Percentiles rank a stretch among this genome's conserved stretches.
phyloP scores from a whole-genome alignment of 495 filamentous ascomycete species.

The Entonaema liquescens region DNA sequence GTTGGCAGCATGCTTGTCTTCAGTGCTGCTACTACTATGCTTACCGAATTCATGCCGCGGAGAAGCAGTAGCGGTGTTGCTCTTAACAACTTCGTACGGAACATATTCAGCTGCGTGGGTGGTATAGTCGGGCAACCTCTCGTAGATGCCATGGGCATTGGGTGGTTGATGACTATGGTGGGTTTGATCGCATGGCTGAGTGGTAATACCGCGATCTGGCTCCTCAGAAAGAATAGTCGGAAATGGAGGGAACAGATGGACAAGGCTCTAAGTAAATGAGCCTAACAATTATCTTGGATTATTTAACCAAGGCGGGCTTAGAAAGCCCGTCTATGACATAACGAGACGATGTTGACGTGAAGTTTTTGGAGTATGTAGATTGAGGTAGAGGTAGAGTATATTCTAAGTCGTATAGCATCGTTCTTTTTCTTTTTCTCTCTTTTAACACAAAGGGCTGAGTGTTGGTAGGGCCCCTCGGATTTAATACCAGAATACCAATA shows the following conservation, averaged over 20 bases:
- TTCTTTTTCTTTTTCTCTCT: not conserved
- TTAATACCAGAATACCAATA: not conserved
- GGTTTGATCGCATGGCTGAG: conserved; percentile 68
- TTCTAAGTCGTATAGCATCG: not conserved
- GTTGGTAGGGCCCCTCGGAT: not conserved
- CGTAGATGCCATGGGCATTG: conserved; percentile 83
- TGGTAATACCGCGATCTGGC: conserved; percentile 65
- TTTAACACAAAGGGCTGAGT: too few relatives aligned
- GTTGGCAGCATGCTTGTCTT: conserved; percentile 91
- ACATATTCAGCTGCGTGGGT: conserved; percentile 84
- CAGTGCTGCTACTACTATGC: conserved; percentile 77
- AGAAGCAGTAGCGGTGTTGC: conserved; percentile 78
- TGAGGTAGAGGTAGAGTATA: conserved; percentile 1
- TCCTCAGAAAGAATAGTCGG: conserved; percentile 70
- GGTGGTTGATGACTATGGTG: conserved; percentile 87
- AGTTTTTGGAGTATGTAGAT: not conserved
- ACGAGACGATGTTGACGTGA: not conserved
- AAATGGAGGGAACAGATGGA: conserved; percentile 78
- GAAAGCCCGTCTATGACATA: conserved; percentile 4
- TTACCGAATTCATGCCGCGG: conserved; percentile 90
- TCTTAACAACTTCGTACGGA: conserved; percentile 85
- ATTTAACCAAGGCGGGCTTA: not conserved
- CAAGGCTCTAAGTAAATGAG: conserved; percentile 41
- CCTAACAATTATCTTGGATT: not conserved
- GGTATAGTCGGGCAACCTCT: conserved; percentile 77